Evolutionary conservation across 2,329 filamentous ascomycete genomes (phyloP).

Genomic region (Penicillium sp.): DNA sequence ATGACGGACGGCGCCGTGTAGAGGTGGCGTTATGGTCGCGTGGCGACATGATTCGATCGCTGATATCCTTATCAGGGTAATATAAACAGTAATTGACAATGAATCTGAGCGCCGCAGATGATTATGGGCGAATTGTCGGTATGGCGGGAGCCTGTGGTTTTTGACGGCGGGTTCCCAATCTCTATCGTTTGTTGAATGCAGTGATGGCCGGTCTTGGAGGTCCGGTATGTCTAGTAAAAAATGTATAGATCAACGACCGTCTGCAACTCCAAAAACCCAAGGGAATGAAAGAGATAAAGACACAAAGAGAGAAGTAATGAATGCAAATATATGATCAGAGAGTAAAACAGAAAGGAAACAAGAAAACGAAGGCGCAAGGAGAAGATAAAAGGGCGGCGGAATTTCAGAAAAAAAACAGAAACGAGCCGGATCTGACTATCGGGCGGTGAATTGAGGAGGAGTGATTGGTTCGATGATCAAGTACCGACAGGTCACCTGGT

Average conservation of each 20-base stretch:
- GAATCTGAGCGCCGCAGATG: constrained; percentile 1
- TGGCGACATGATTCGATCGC: constrained; percentile 27
- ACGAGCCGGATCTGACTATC: constrained; percentile 15
- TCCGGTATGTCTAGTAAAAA: constrained; percentile 11
- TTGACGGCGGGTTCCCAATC: neutral
- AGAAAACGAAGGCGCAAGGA: constrained; percentile 17
- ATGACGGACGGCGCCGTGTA: constrained; percentile 38
- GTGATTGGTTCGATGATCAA: constrained; percentile 6
- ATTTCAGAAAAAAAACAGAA: constrained; percentile 17
- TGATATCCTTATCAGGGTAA: constrained; percentile 7
- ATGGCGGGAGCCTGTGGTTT: constrained; percentile 14
- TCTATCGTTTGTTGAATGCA: constrained; percentile 6
- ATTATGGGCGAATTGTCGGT: neutral
- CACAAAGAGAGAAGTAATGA: constrained; percentile 18
- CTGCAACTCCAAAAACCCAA: constrained; percentile 14
- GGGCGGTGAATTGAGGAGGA: constrained; percentile 23
- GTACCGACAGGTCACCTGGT: constrained; percentile 4
- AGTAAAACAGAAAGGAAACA: constrained; percentile 9
- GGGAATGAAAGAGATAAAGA: constrained; percentile 1
- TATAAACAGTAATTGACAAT: constrained; percentile 11
- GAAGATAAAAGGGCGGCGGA: constrained; percentile 20
- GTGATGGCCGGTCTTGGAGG: constrained; percentile 6
- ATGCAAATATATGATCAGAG: constrained; percentile 14
- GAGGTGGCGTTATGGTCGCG: constrained; percentile 30
- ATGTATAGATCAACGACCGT: constrained; percentile 11